Conservation (phyloP, 495 filamentous ascomycete genomes). For the Aspergillus affinis region DNA sequence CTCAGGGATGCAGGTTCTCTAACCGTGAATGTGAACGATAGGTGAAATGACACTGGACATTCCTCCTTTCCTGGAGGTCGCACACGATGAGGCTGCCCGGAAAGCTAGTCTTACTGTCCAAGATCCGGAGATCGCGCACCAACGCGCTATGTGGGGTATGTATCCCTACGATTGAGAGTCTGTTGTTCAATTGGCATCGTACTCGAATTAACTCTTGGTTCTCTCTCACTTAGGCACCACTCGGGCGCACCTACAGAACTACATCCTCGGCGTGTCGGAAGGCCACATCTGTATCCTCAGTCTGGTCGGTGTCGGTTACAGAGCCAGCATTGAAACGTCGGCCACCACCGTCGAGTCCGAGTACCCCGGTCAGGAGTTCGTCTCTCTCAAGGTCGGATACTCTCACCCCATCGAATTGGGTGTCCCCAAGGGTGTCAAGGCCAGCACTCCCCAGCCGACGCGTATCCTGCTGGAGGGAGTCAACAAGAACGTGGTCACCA, state of each 20-base stretch:
- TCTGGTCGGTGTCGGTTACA: constrained; percentile 94
- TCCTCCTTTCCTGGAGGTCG: constrained; percentile 70
- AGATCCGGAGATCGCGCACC: constrained; percentile 62
- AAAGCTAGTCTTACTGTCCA: constrained; percentile 66
- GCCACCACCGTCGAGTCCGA: constrained; percentile 65
- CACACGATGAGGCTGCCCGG: constrained; percentile 56
- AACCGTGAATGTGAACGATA: constrained; percentile 25
- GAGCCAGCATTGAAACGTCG: constrained; percentile 75
- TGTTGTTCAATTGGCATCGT: constrained; percentile 1
- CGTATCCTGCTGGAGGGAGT: constrained; percentile 85
- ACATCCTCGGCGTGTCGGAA: constrained; percentile 91
- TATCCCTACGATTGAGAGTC: constrained; percentile 12
- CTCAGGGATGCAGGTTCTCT: constrained; percentile 9
- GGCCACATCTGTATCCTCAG: constrained; percentile 91
- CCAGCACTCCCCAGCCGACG: constrained; percentile 89
- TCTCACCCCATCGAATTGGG: constrained; percentile 90
- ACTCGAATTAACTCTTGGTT: background rate
- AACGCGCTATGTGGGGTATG: constrained; percentile 98
- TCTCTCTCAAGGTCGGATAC: constrained; percentile 91
- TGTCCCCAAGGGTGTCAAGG: constrained; percentile 79
- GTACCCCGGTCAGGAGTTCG: constrained; percentile 81
- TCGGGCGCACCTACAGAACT: constrained; percentile 83
- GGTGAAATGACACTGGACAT: constrained; percentile 71
- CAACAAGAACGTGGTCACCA: constrained; percentile 80
- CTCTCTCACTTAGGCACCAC: constrained; percentile 65